These are phyloP conservation scores for Xylariaceae sp. DNA, from an alignment of 2,329 filamentous ascomycete genomes.

Conservation along the genomic window DNA sequence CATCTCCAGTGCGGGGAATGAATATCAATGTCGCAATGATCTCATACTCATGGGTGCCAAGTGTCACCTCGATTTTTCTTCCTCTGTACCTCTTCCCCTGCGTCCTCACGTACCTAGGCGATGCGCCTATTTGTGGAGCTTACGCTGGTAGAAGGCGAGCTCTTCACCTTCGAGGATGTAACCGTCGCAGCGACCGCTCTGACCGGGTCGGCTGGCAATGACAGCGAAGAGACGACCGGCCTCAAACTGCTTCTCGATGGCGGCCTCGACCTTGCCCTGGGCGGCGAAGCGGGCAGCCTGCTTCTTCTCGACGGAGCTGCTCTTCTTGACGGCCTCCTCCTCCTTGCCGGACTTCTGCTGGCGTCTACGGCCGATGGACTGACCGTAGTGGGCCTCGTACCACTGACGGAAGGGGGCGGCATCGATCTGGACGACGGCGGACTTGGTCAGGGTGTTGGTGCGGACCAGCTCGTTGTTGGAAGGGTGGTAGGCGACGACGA, in stretches of 20 bases:
- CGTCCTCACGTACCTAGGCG: conserved; percentile 6
- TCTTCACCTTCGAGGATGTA: conserved; percentile 99
- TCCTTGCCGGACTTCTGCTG: conserved; percentile 74
- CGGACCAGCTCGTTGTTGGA: conserved; percentile 99
- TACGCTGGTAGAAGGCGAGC: conserved; percentile 99
- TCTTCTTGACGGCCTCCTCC: conserved; percentile 80
- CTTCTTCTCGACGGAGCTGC: conserved; percentile 94
- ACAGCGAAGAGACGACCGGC: conserved; percentile 96
- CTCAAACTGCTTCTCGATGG: conserved; percentile 98
- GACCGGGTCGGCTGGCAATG: conserved; percentile 86
- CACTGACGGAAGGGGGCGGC: conserved; percentile 98
- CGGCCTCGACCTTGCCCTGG: conserved; percentile 85
- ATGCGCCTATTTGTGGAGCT: conserved; percentile 87
- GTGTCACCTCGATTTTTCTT: conserved; percentile 15
- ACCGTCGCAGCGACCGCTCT: conserved; percentile 93
- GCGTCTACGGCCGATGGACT: conserved; percentile 81
- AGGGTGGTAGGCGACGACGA: conserved; percentile 96
- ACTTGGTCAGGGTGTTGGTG: conserved; percentile 99
- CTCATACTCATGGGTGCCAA: conserved; percentile 20
- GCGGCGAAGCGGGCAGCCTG: conserved; percentile 80
- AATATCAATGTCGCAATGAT: conserved; percentile 19
- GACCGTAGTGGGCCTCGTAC: conserved; percentile 99
- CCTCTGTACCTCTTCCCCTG: conserved; percentile 9
- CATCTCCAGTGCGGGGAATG: conserved; percentile 29
- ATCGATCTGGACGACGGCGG: conserved; percentile 97